Evolutionary conservation across 495 filamentous ascomycete genomes (phyloP), one percentile per base, ranked within the genome.

Genomic region (Chaetomium tenue): DNA sequence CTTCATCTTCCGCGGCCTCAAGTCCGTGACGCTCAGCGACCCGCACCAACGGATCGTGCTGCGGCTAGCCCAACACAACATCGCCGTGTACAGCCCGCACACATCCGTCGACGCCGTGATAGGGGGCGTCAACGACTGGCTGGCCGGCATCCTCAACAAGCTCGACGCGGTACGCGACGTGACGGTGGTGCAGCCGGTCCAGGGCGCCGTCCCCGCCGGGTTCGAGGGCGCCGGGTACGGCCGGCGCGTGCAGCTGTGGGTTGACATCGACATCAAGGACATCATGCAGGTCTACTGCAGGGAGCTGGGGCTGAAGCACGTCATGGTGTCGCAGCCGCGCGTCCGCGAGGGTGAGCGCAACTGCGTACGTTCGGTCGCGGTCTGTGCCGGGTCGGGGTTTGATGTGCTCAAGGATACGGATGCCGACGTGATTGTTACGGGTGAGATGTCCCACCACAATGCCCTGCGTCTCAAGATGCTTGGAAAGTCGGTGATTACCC

Each of bases 71-170:
- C 88, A 89, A 47, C 86, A 90, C 77, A 93, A 95, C 20, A 93
- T 97, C 67, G 93, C 91, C 69, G 92, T 98, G 63, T 98, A 98
- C 79, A 91, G 88, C 58, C 94, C 94, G 0, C 94, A 98, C 72
- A 98, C 93, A 0, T 93, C 94, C 3, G 85, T 97, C 58, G 94
- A 98, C 77, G 91, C 92, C 28, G 90, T 90, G 0, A 86, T 88
- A 7, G 89, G 88, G 18, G 94, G 94, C 25, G 83, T 98, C 64
- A 93, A 90, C 63, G 92, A 97, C 78, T 98, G 94, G 94, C 88
- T 98, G 22, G 92, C 90, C 56, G 89, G 96, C 75, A 90, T 96
- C 55, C 89, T 91, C 28, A 75, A 68, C 13, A 6, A 55, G 20
- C 13, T 23, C 53, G 2, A 16, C 42, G 28, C 61, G 23, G 56